Conservation (phyloP, 257 asterid genomes). For the Capsicum baccatum region DNA sequence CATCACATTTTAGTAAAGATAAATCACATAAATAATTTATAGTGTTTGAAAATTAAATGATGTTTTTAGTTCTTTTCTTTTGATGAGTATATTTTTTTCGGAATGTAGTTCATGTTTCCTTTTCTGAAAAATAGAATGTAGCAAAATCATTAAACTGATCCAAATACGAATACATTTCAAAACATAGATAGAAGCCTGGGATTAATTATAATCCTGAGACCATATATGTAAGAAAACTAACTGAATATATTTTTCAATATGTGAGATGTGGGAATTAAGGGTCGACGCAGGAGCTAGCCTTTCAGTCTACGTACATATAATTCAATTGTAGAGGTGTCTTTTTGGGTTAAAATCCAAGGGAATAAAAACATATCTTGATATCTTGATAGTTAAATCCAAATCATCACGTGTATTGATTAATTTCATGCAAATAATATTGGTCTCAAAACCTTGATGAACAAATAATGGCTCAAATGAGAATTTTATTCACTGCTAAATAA, state of each 20-base stretch:
- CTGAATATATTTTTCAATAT: too few relatives aligned
- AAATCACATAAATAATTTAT: background rate
- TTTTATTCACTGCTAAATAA: background rate
- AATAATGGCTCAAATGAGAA: background rate
- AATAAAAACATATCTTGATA: background rate
- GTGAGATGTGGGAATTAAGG: too few relatives aligned
- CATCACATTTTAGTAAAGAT: background rate
- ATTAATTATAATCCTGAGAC: too few relatives aligned
- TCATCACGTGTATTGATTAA: background rate
- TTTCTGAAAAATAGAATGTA: background rate
- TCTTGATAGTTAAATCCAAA: background rate
- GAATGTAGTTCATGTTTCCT: background rate
- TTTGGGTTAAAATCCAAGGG: background rate
- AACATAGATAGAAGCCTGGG: too few relatives aligned
- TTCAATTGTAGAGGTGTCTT: background rate
- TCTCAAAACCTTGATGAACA: background rate
- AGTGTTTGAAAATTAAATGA: background rate
- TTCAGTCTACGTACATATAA: too few relatives aligned
- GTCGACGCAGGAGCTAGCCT: too few relatives aligned
- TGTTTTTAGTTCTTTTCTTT: background rate
- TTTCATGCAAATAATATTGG: background rate
- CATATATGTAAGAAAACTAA: too few relatives aligned
- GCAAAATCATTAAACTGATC: background rate
- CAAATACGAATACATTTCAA: background rate
- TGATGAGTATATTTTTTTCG: background rate